Evolutionary conservation across 257 asterid species (phyloP), one percentile per base, ranked within the genome.

Genomic region (Anisodus acutangulus): DNA sequence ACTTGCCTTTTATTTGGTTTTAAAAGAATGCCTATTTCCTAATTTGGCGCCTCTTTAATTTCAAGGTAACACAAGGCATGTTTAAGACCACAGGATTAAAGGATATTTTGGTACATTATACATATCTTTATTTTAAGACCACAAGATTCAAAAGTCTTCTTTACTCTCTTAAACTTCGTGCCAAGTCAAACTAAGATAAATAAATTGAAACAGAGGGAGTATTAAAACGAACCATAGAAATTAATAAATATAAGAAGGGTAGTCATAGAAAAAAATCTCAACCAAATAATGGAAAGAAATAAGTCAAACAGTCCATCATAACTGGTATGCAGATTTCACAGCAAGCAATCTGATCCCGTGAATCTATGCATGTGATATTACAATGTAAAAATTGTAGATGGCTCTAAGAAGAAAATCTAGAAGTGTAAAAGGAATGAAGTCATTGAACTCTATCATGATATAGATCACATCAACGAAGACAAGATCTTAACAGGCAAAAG

Each of bases 361-460:
- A 71, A 71, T 71, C 79, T 71, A 8, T n/a, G 57, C 79, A 45
- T 6, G 37, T 45, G 37, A 4, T 43, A 71, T 45, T 71, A 49
- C 57, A 71, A n/a, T n/a, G 79, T n/a, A 71, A 71, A 17, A 43
- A 2, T 0, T 71, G 6, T 5, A 70, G 55, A 43, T 70, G 10
- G 10, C 22, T 22, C 6, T 74, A 10, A 26, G 63, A 76, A 76
- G 81, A 63, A 76, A 76, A 51, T 11, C 13, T 7, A 76, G 43
- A 76, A n/a, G 81, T 51, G 81, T 51, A 76, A 13, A 76, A 76
- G 8, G 22, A 76, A 76, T 51, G 11, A 76, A 26, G 81, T 51
- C 63, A 13, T 51, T 51, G 26, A 76, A 13, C 45, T 74, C 8
- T 8, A 76, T 76, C 81, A 26, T 12, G 81, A 3, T 59, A 72